Evolutionary conservation across 1,139 yeast genomes (phyloP).

Genomic region (Saccharomyces pastorianus): DNA sequence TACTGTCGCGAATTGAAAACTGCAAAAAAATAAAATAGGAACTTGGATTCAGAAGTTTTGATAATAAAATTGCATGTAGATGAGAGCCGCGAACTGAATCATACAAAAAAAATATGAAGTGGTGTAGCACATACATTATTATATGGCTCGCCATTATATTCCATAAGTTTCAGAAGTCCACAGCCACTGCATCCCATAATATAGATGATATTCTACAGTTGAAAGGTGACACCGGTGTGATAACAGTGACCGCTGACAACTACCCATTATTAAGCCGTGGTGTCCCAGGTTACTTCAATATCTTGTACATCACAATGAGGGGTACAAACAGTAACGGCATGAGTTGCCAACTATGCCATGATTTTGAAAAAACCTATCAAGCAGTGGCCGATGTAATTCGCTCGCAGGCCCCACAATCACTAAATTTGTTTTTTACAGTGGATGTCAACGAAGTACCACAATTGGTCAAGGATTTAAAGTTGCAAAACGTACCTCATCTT

Average conservation of each 20-base stretch:
- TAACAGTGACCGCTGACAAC: constrained; percentile 30
- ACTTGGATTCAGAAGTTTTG: background rate
- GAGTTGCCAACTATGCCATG: constrained; percentile 38
- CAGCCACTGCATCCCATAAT: background rate
- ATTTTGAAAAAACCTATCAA: constrained; percentile 36
- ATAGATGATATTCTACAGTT: constrained; percentile 7
- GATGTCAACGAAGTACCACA: constrained; percentile 43
- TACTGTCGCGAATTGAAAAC: background rate
- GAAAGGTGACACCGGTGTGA: constrained; percentile 21
- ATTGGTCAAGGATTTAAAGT: constrained; percentile 36
- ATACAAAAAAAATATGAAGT: background rate
- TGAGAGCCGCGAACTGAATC: background rate
- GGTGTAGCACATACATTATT: background rate
- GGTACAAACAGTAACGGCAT: constrained; percentile 26
- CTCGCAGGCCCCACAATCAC: constrained; percentile 36
- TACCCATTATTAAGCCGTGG: constrained; percentile 30
- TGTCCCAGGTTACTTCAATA: constrained; percentile 37
- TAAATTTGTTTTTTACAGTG: constrained; percentile 41
- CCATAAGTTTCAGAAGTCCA: background rate
- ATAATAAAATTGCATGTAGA: background rate
- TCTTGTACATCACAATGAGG: constrained; percentile 41
- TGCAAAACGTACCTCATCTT: constrained; percentile 51
- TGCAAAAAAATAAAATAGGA: background rate
- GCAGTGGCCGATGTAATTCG: constrained; percentile 40
- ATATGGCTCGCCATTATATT: background rate